Base-by-base conservation (phyloP, 495 filamentous ascomycete species). In the Aspergillus asperescens region DNA sequence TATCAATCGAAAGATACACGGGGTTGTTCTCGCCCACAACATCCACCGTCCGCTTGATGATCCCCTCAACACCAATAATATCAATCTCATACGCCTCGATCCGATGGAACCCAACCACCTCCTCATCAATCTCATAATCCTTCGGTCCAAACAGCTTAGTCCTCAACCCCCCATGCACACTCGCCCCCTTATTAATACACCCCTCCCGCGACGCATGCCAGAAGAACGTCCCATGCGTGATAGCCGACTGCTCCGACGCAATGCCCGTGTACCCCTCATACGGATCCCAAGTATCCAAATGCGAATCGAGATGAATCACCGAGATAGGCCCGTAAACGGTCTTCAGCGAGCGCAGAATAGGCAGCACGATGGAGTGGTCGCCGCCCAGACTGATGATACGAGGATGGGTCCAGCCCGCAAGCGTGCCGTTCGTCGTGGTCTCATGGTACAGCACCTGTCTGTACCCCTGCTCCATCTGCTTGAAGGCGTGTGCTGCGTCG, bases 321-420 rank as follows among this genome's bases (percentile, higher is more conserved):
- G 73, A 75, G 8, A 82, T 69, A 0, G 70, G 64, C 0, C 79
- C 78, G 66, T 81, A 81, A 2, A 70, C 70, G 27, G 65, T 68
- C 54, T 78, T 76, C 18, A 83, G 71, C 3, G 78, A 78, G 13
- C 82, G 68, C 23, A 86, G 67, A 7, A 81, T 77, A 1, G 82
- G 76, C 0, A 85, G 62, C 6, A 80, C 81, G 31, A 83, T 84
- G 5, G 81, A 81, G 55, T 85, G 81, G 50, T 86, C 82, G 12
- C 82, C 82, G 0, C 82, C 82, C 1, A 84, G 60, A 8, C 74
- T 81, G 50, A 84, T 71, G 18, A 84, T 75, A 7, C 69, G 62
- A 4, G 65, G 63, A 23, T 62, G 56, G 0, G 38, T 23, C 39
- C 46, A 52, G 15, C 48, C n/a, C n/a, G n/a, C n/a, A n/a, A n/a